Conservation (phyloP, 352 stramenopile genomes). For the Globisporangium recalcitrans region DNA sequence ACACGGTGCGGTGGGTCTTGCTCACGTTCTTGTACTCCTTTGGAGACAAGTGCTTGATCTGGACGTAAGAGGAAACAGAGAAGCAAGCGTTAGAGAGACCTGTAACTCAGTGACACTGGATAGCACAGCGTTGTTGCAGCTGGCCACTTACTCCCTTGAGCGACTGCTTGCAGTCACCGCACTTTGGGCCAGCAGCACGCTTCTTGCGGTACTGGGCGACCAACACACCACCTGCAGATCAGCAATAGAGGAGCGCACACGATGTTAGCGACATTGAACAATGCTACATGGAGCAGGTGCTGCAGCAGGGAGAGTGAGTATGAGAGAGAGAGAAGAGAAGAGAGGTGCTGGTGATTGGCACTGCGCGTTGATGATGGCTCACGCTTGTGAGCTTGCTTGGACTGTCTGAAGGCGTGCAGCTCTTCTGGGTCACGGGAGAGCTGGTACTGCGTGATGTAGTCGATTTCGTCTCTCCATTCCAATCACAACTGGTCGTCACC, state of each 20-base stretch:
- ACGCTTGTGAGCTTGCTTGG: neutral
- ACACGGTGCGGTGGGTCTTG: conserved; percentile 92
- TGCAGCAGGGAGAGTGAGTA: neutral
- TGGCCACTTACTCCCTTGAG: conserved; percentile 60
- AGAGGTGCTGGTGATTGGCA: neutral
- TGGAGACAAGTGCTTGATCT: conserved; percentile 83
- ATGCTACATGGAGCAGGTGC: neutral
- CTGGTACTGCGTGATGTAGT: neutral
- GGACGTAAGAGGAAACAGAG: neutral
- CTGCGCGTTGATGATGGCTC: neutral
- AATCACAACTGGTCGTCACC: neutral
- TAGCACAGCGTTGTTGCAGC: neutral
- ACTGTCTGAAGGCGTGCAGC: no score
- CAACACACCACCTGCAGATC: conserved; percentile 77
- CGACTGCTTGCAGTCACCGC: conserved; percentile 94
- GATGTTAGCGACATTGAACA: neutral
- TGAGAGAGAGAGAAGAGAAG: neutral
- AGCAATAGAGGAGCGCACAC: neutral
- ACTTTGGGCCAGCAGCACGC: conserved; percentile 91
- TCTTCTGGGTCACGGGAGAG: neutral
- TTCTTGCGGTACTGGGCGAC: conserved; percentile 95
- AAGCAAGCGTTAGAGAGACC: no score
- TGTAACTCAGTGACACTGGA: no score
- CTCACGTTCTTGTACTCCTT: conserved; percentile 81
- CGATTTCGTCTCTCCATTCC: neutral